phyloP scores from a whole-genome alignment of 2,329 filamentous ascomycete species.

The Diplodia mutila region DNA sequence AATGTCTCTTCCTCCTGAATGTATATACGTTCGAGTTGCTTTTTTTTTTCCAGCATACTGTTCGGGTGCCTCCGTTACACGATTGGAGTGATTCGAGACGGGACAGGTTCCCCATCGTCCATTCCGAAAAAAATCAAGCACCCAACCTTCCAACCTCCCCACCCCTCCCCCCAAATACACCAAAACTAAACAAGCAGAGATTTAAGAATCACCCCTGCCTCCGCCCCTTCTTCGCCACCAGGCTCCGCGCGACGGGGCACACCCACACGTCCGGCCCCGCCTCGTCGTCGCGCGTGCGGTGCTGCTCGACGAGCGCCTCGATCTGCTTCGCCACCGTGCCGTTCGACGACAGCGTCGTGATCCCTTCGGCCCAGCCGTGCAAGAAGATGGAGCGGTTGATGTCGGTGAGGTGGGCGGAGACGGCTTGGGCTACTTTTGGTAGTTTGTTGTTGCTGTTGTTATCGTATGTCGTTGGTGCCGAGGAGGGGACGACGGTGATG shows the following conservation, averaged over 20 bases:
- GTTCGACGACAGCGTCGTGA: conserved; percentile 74
- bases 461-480: conserved; percentile 40
- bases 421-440: conserved; percentile 44
- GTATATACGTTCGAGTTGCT: not conserved
- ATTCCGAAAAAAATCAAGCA: not conserved
- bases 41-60: not conserved
- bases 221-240: conserved; percentile 61
- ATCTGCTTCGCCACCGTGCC: conserved; percentile 68
- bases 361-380: conserved; percentile 66
- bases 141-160: not conserved
- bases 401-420: conserved; percentile 55
- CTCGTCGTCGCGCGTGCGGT: conserved; percentile 52
- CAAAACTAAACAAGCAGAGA: not conserved
- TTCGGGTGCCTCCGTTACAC: no score
- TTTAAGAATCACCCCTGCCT: not conserved
- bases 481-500: conserved; percentile 56
- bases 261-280: conserved; percentile 66
- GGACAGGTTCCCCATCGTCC: no score
- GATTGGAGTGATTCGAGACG: no score
- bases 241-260: conserved; percentile 65
- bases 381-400: conserved; percentile 73
- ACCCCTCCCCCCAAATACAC: not conserved
- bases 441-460: not conserved
- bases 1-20: not conserved
- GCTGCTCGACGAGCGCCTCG: conserved; percentile 60